phyloP scores from a whole-genome alignment of 345 rosid species.

The Boechera stricta region DNA sequence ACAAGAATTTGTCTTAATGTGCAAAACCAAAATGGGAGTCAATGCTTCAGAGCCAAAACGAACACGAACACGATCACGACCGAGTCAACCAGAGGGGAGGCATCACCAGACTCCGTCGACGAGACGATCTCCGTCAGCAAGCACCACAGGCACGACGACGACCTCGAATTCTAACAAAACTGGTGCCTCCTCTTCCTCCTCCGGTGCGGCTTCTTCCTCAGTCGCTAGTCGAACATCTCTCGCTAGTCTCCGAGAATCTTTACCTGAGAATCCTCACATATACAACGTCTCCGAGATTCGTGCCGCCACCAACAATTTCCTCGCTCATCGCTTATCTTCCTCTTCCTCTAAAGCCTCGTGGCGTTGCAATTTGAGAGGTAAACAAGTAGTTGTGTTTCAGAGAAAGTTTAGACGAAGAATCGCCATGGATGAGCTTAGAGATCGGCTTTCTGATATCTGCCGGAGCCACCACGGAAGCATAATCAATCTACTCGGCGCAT shows the following conservation, averaged over 20 bases:
- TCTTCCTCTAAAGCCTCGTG: conserved; percentile 73
- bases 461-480: conserved; percentile 77
- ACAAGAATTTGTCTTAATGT: conserved; percentile 45
- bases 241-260: conserved; percentile 66
- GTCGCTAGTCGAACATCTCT: conserved; percentile 56
- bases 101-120: conserved; percentile 27
- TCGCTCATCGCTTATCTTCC: conserved; percentile 62
- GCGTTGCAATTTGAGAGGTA: conserved; percentile 75
- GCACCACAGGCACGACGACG: conserved; percentile 18
- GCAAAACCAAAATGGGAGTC: conserved; percentile 67
- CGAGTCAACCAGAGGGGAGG: conserved; percentile 43
- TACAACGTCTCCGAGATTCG: conserved; percentile 84
- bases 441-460: conserved; percentile 63
- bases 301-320: conserved; percentile 88
- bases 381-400: conserved; percentile 67
- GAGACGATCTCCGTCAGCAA: conserved; percentile 18
- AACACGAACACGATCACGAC: conserved; percentile 39
- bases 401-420: conserved; percentile 71
- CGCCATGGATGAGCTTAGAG: conserved; percentile 48
- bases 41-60: conserved; percentile 53
- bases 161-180: conserved; percentile 35
- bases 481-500: conserved; percentile 72
- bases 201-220: conserved; percentile 35
- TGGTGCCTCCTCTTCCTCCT: conserved; percentile 31
- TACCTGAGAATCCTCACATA: conserved; percentile 75